Evolutionary conservation across 371 early-diverging fungal genomes (phyloP).

Genomic region (Vairimorpha apis): DNA sequence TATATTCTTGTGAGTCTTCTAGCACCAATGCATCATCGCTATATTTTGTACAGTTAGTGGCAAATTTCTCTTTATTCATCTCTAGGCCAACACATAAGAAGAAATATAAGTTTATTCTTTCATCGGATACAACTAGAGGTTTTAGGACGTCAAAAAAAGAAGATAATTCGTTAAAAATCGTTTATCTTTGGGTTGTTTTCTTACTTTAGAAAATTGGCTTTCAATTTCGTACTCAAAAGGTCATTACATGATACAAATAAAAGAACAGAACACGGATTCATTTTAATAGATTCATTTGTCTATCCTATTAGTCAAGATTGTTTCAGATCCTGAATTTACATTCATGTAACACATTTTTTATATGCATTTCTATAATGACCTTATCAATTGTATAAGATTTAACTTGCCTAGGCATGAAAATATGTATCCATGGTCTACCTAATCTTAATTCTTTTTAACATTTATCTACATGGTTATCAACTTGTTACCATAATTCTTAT

Average conservation of each 20-base stretch:
- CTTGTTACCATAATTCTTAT: conserved; percentile 1
- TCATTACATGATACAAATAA: conserved; percentile 35
- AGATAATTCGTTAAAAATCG: neutral
- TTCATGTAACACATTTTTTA: neutral
- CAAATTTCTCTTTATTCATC: neutral
- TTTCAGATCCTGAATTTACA: neutral
- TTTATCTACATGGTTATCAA: conserved; percentile 1
- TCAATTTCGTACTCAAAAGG: conserved; percentile 14
- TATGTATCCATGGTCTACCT: neutral
- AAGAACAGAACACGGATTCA: conserved; percentile 12
- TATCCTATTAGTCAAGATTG: neutral
- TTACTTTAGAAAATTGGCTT: neutral
- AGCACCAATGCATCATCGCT: neutral
- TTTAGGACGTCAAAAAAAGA: neutral
- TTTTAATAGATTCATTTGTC: conserved; percentile 12
- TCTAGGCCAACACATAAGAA: conserved; percentile 1
- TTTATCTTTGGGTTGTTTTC: neutral
- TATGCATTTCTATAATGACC: neutral
- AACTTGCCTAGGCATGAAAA: neutral
- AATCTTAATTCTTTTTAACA: neutral
- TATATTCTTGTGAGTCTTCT: neutral
- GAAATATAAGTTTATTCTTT: neutral
- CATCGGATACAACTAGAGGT: neutral
- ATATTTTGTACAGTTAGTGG: neutral
- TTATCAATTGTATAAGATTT: neutral